Evolutionary conservation across 2,329 filamentous ascomycete species (phyloP).

Genomic region (Ascochyta pisi): DNA sequence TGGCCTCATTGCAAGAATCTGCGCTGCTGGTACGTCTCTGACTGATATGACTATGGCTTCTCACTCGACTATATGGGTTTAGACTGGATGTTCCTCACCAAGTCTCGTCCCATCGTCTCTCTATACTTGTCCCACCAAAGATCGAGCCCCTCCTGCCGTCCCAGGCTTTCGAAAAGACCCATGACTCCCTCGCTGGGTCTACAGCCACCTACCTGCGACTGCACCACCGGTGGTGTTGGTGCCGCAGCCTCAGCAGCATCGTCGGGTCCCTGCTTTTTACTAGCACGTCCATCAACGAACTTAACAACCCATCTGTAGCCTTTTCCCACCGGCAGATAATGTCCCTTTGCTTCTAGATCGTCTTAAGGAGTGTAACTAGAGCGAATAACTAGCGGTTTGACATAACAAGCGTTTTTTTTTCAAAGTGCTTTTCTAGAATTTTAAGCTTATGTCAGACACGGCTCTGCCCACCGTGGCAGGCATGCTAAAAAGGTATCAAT

Average conservation of each 20-base stretch:
- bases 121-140: slow-evolving; percentile 15
- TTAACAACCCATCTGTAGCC: slow-evolving; percentile 21
- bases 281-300: slow-evolving; percentile 15
- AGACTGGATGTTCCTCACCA: slow-evolving; percentile 16
- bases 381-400: too few species aligned
- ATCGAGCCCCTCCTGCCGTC: slow-evolving; percentile 20
- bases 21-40: too few species aligned
- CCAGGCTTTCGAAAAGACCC: slow-evolving; percentile 18
- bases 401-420: too few species aligned
- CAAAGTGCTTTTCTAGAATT: too few species aligned
- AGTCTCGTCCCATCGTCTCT: background rate
- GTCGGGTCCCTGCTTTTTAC: background rate
- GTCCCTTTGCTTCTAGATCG: slow-evolving; percentile 8
- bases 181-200: slow-evolving; percentile 18
- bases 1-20: too few species aligned
- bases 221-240: slow-evolving; percentile 15
- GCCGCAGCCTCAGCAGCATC: slow-evolving; percentile 6
- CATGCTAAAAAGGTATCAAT: too few species aligned
- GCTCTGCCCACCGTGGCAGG: too few species aligned
- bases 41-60: too few species aligned
- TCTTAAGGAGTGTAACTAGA: slow-evolving; percentile 1
- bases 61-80: too few species aligned
- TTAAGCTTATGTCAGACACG: too few species aligned
- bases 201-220: slow-evolving; percentile 23
- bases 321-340: slow-evolving; percentile 12